Base-by-base conservation (phyloP, 495 filamentous ascomycete genomes). In the Gamarada debralockiae region DNA sequence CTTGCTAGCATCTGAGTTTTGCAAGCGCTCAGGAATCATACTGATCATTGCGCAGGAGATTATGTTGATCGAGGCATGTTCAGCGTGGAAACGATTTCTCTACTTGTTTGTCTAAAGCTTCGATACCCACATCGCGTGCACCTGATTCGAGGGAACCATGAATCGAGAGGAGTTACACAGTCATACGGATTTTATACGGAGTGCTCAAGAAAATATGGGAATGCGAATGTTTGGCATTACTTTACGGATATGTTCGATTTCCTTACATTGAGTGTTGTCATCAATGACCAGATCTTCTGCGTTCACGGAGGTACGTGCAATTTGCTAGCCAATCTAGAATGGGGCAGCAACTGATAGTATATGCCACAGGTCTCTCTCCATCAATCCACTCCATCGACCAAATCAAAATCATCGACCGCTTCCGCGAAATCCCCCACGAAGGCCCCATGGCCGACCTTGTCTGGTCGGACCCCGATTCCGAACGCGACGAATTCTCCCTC, bases 191-290 rank as follows among this genome's bases (percentile, higher is more conserved):
- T 98, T 72, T 98, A 98, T 63, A 98, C 93, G 3, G 93, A 98
- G 66, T 98, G 93, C 68, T 89, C 86, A 13, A 85, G 93, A 48
- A 98, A 98, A 68, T 98, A 98, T 68, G 92, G 92, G 53, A 96
- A 93, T 68, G 90, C 93, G 27, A 96, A 93, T 57, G 95, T 98
- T 9, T 98, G 93, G 93, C 95, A 97, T 66, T 92, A 97, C 68
- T 98, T 98, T 62, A 98, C 93, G 47, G 93, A 98, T 71, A 97
- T 98, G 92, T 98, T 98, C 70, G 93, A 98, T 72, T 98, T 92
- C 65, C 79, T 98, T 48, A 96, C 92, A 2, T 73, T 98, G 40
- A 93, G 88, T 57, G 95, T 97, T 33, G 93, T 98, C 53, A 97
- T 98, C 65, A 93, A 97, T 70, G 85, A 98, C 67, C 87, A 97